phyloP scores from a whole-genome alignment of 257 asterid genomes.

The Solanum paucissectum region DNA sequence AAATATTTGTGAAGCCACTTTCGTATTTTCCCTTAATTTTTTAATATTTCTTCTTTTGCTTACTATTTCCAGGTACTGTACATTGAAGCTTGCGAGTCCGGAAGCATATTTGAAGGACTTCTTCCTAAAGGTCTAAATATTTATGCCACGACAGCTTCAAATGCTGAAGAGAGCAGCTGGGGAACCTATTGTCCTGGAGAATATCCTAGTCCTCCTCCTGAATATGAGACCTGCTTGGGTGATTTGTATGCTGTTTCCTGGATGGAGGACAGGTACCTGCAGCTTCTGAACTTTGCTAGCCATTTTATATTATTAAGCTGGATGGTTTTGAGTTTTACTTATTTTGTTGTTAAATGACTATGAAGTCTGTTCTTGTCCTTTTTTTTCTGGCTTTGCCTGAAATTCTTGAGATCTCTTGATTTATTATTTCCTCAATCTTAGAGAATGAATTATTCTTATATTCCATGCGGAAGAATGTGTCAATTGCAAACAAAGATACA shows the following conservation, averaged over 20 bases:
- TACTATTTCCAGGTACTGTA: conserved; percentile 54
- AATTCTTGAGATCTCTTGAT: neutral
- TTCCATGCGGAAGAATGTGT: neutral
- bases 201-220: conserved; percentile 74
- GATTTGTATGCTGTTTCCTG: conserved; percentile 90
- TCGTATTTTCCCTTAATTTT: neutral
- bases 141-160: conserved; percentile 93
- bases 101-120: conserved; percentile 94
- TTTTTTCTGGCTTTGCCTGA: neutral
- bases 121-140: conserved; percentile 71
- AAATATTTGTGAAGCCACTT: neutral
- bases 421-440: neutral
- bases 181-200: conserved; percentile 97
- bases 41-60: neutral
- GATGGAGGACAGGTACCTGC: conserved; percentile 85
- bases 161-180: conserved; percentile 91
- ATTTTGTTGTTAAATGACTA: neutral
- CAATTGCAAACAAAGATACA: too few species aligned
- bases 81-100: conserved; percentile 93
- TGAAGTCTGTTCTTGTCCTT: neutral
- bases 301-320: neutral
- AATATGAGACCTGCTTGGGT: conserved; percentile 85
- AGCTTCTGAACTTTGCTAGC: neutral
- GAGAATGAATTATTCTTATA: neutral
- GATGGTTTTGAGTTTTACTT: neutral